These are phyloP conservation scores for Silene noctiflora DNA, from an alignment of 179 eudicot species.

Conservation along the genomic window DNA sequence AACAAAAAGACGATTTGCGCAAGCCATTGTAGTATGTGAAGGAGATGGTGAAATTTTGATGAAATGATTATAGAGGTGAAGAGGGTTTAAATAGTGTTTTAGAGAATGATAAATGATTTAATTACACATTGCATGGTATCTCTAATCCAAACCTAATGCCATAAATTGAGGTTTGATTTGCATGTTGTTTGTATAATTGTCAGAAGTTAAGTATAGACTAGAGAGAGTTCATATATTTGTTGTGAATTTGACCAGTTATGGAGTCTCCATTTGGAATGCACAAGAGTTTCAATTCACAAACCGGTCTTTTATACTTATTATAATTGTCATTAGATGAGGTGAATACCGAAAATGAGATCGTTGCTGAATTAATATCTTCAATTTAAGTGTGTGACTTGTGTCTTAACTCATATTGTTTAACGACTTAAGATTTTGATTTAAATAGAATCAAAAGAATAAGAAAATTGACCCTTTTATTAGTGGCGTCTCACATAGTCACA, in stretches of 20 bases:
- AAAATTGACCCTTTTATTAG: too few relatives aligned
- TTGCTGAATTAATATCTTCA: too few relatives aligned
- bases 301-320: too few relatives aligned
- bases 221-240: not conserved
- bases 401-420: too few relatives aligned
- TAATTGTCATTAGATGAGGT: too few relatives aligned
- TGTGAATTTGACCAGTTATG: not conserved
- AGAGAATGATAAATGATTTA: constrained; percentile 7
- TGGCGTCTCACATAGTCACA: too few relatives aligned
- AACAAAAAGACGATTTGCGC: not conserved
- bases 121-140: constrained; percentile 13
- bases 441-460: too few relatives aligned
- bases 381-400: too few relatives aligned
- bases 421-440: too few relatives aligned
- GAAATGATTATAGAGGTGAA: not conserved
- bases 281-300: too few relatives aligned
- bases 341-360: too few relatives aligned
- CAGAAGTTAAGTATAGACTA: not conserved
- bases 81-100: constrained; percentile 10
- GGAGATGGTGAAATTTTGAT: not conserved
- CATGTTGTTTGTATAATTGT: not conserved
- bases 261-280: too few relatives aligned
- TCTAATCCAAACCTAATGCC: constrained; percentile 22
- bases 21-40: constrained; percentile 3
- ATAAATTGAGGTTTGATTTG: not conserved